Conservation (phyloP, 2,329 filamentous ascomycete genomes). For the Elsinoe batatas region DNA sequence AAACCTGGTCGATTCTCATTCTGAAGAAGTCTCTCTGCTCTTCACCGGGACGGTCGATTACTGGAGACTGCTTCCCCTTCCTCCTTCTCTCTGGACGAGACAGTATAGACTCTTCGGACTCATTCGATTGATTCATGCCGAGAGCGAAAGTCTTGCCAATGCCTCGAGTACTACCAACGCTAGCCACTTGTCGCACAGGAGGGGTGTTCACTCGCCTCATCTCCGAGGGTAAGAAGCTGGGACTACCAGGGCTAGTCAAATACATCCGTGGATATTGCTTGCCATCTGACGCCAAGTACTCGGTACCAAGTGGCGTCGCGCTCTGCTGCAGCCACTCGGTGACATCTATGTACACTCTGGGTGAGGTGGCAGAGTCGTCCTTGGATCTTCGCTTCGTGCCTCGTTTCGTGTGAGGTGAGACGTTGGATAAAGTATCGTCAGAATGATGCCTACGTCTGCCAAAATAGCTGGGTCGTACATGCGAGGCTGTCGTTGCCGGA, state of each 20-base stretch:
- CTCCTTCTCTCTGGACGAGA: background rate
- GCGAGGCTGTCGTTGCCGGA: background rate
- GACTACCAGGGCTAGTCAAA: background rate
- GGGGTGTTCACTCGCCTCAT: slow-evolving; percentile 25
- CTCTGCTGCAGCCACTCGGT: slow-evolving; percentile 3
- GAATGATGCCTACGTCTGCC: background rate
- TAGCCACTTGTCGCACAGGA: slow-evolving; percentile 16
- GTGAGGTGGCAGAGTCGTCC: background rate
- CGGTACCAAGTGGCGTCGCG: background rate
- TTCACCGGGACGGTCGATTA: background rate
- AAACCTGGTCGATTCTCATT: slow-evolving; percentile 12
- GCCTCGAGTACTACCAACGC: slow-evolving; percentile 3
- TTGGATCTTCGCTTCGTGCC: background rate
- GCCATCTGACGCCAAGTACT: slow-evolving; percentile 3
- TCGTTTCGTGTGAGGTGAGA: background rate
- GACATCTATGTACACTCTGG: slow-evolving; percentile 4
- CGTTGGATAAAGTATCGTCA: background rate
- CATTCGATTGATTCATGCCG: slow-evolving; percentile 6
- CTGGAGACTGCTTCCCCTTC: background rate
- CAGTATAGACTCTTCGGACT: background rate
- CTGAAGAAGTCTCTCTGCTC: slow-evolving; percentile 13
- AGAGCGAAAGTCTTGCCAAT: slow-evolving; percentile 21
- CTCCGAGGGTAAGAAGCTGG: slow-evolving; percentile 18
- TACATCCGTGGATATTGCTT: slow-evolving; percentile 3
- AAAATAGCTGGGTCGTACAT: slow-evolving; percentile 5